Evolutionary conservation across 805 yeast genomes (phyloP), one percentile per base, ranked within the genome.

Genomic region (Barnettozyma pratensis): DNA sequence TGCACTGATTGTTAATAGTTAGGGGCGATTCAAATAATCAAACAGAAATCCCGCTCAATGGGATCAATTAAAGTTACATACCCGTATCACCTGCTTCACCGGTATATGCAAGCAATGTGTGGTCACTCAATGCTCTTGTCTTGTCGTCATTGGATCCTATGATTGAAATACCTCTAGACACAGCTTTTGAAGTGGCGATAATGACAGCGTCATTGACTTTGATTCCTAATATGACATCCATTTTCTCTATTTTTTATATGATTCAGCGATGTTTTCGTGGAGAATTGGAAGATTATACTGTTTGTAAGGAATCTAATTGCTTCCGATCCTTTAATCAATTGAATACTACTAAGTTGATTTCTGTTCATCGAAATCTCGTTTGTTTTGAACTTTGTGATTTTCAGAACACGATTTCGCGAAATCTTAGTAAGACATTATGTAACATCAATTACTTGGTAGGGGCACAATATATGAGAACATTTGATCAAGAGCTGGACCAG

Each of bases 41-140:
- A 44, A 29, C n/a, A 31, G 26, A 5, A 30, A 5, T 30, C 5
- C 29, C 9, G 3, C 30, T n/a, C 26, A 37, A 31, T 35, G 14
- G 27, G 11, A 6, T 26, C 14, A 8, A 14, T 19, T 11, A n/a
- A 12, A 8, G 27, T 10, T 9, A 61, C 67, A 14, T 52, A 65
- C 71, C 71, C 6, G 97, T 87, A 65, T 94, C 99, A 53, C 99
- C 99, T 4, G 97, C 78, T 66, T 94, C 99, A 49, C 99, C 99
- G 2, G 96, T 85, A 71, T 72, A 91, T 39, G 97, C 96, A 72
- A 94, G 76, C 57, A 91, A 71, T 46, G 87, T 79, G 64, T 85
- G 92, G 37, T 81, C 76, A 57, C 87, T 87, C 59, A 92, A 74
- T 31, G 67, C 69, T 55, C 91, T 72, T 8, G 95, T 87, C 70